Percentiles rank a stretch among this genome's conserved stretches.
Conservation (phyloP, 1,284 basidiomycete species). For the Leccinum insolens region DNA sequence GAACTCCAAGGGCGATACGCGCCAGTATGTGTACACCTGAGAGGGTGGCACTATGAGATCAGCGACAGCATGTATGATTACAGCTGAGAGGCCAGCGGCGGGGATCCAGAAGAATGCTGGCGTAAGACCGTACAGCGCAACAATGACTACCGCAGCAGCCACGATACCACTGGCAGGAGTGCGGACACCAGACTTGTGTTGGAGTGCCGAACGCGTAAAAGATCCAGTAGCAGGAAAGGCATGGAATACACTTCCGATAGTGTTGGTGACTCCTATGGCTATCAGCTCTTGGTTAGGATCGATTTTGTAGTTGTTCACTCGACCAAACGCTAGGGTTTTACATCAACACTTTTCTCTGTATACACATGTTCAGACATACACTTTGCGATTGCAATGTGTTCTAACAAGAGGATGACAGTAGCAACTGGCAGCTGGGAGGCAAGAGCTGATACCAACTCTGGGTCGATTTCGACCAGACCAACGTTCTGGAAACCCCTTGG, state of each 20-base stretch:
- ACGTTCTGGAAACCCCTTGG: conserved; percentile 85
- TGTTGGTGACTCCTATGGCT: conserved; percentile 95
- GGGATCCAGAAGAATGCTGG: conserved; percentile 91
- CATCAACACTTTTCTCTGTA: conserved; percentile 12
- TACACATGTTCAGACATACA: conserved; percentile 44
- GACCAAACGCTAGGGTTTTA: conserved; percentile 78
- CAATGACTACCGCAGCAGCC: conserved; percentile 87
- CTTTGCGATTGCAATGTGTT: conserved; percentile 97
- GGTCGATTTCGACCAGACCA: conserved; percentile 69
- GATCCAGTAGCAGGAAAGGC: conserved; percentile 98
- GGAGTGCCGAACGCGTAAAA: conserved; percentile 95
- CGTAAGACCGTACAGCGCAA: conserved; percentile 93
- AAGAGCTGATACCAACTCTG: conserved; percentile 67
- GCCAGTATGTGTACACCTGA: conserved; percentile 93
- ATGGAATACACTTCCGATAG: conserved; percentile 82
- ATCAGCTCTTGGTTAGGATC: conserved; percentile 97
- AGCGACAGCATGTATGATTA: conserved; percentile 95
- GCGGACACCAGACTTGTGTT: conserved; percentile 95
- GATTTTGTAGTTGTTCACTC: conserved; percentile 97
- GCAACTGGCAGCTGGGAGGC: conserved; percentile 86
- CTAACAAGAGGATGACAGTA: conserved; percentile 92
- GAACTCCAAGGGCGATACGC: conserved; percentile 92
- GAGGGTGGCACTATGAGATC: conserved; percentile 89
- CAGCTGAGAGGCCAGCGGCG: conserved; percentile 79
- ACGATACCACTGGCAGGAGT: conserved; percentile 91